Conservation (phyloP, 1,284 basidiomycete species). For the Leccinum subspadiceum region DNA sequence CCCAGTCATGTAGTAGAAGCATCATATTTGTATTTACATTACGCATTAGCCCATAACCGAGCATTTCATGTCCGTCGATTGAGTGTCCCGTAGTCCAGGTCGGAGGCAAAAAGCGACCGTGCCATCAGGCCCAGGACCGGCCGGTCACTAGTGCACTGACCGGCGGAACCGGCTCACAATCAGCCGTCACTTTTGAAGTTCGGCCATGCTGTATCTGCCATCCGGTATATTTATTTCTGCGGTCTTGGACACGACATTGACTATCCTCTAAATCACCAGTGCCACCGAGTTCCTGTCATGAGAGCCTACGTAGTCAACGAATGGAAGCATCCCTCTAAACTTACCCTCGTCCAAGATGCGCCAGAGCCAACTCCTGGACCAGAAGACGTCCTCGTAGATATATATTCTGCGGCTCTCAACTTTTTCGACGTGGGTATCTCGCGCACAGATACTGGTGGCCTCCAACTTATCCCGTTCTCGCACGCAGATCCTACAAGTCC, state of each 20-base stretch:
- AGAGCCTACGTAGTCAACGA: slow-evolving; percentile 75
- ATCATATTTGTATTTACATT: slow-evolving; percentile 37
- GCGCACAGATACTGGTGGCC: neutral
- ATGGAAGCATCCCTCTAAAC: slow-evolving; percentile 72
- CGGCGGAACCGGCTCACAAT: neutral
- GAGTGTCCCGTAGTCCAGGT: neutral
- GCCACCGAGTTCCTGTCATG: slow-evolving; percentile 46
- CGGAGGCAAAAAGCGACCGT: neutral
- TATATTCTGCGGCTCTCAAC: slow-evolving; percentile 76
- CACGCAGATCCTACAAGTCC: slow-evolving; percentile 73
- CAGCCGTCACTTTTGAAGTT: neutral
- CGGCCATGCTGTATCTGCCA: neutral
- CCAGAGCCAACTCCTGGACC: slow-evolving; percentile 56
- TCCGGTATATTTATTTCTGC: neutral
- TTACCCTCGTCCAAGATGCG: slow-evolving; percentile 55
- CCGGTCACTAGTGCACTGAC: neutral
- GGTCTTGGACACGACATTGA: neutral
- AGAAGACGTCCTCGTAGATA: slow-evolving; percentile 77
- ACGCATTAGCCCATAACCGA: slow-evolving; percentile 17
- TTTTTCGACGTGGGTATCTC: slow-evolving; percentile 67
- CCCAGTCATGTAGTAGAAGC: slow-evolving; percentile 30
- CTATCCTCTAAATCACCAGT: neutral
- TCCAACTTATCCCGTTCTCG: neutral
- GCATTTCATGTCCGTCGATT: neutral
- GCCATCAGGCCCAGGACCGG: neutral